Evolutionary conservation across 495 filamentous ascomycete genomes (phyloP).

Genomic region (Penicillium arizonense): DNA sequence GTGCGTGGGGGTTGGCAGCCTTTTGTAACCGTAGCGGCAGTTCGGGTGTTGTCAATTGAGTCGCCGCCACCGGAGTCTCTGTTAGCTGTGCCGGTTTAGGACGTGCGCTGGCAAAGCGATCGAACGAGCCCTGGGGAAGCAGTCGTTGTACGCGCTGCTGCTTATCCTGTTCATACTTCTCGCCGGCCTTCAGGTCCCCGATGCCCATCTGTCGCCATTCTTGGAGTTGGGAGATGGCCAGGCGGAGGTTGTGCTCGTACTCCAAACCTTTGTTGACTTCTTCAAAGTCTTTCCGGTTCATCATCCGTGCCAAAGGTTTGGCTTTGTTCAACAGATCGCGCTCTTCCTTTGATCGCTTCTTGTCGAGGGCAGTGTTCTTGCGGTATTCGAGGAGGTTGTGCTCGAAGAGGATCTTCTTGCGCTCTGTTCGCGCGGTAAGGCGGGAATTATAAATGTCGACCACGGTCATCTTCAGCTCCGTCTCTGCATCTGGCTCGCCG

Average conservation of each 20-base stretch:
- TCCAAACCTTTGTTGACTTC: constrained; percentile 77
- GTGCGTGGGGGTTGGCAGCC: constrained; percentile 31
- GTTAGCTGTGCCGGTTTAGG: constrained; percentile 54
- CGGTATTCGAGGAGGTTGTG: constrained; percentile 89
- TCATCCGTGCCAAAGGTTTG: constrained; percentile 95
- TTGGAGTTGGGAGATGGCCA: constrained; percentile 87
- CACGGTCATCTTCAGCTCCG: constrained; percentile 94
- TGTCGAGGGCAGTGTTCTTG: constrained; percentile 82
- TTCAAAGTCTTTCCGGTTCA: constrained; percentile 90
- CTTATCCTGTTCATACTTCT: constrained; percentile 95
- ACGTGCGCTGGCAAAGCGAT: constrained; percentile 66
- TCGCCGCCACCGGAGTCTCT: constrained; percentile 70
- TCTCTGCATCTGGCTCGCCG: constrained; percentile 85
- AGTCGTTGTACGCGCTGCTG: constrained; percentile 66
- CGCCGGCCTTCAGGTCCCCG: constrained; percentile 77
- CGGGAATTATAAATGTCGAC: constrained; percentile 98
- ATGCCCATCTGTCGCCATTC: constrained; percentile 89
- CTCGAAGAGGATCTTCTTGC: constrained; percentile 96
- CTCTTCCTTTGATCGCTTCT: constrained; percentile 96
- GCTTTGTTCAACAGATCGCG: constrained; percentile 84
- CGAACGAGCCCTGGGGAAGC: constrained; percentile 72
- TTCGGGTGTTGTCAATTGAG: constrained; percentile 73
- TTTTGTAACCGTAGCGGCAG: constrained; percentile 60
- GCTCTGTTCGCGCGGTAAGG: constrained; percentile 85
- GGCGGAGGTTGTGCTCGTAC: constrained; percentile 85